A percentile compares a stretch with the other conserved stretches of the same genome.
These are phyloP conservation scores for Pseudogymnoascus sp. DNA, from an alignment of 2,329 filamentous ascomycete genomes.

Conservation along the genomic window DNA sequence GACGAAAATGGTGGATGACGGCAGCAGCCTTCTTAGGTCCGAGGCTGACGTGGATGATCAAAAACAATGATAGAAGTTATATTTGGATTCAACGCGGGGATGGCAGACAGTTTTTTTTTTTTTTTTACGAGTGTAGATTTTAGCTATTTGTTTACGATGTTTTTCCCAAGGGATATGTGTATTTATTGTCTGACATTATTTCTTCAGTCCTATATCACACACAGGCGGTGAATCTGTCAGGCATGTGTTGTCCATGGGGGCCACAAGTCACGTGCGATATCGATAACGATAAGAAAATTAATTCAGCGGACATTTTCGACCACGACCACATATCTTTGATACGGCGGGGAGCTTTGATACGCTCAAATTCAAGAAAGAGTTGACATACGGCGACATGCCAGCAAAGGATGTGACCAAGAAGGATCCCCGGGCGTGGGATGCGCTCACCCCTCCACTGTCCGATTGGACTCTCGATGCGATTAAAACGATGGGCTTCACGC, in stretches of 20 bases:
- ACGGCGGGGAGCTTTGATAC: conserved; percentile 2
- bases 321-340: conserved; percentile 9
- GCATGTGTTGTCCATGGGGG: not conserved
- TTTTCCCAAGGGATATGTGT: not conserved
- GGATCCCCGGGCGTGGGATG: conserved; percentile 55
- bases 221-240: not conserved
- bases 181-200: not conserved
- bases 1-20: conserved; percentile 5
- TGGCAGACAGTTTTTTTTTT: not conserved
- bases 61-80: not conserved
- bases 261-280: not conserved
- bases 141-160: not conserved
- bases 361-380: not conserved
- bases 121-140: not conserved
- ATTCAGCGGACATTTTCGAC: conserved; percentile 6
- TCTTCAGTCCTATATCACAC: not conserved
- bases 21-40: conserved; percentile 1
- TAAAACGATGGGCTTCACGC: conserved; percentile 72
- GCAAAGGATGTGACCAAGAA: conserved; percentile 30
- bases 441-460: conserved; percentile 60
- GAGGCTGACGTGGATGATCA: not conserved
- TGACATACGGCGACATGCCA: conserved; percentile 1
- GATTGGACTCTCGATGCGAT: conserved; percentile 84
- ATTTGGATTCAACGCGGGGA: not conserved
- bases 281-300: conserved; percentile 10